Base-by-base conservation (phyloP, 148 eudicot species). In the Pharnaceum exiguum region DNA sequence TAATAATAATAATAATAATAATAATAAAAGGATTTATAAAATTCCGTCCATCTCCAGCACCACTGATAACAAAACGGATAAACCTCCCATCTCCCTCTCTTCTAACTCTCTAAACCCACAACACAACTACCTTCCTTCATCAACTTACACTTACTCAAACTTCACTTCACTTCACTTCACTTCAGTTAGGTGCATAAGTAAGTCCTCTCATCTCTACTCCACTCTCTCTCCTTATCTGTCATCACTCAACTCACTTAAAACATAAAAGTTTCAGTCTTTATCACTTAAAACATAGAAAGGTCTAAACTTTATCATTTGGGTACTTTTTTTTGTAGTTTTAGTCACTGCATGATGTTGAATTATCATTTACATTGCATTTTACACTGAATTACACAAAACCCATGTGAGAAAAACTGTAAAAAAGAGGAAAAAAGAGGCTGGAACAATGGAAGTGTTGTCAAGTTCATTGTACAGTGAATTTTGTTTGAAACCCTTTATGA, bases 401-500 rank as follows among this genome's bases (percentile, higher is more conserved):
- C 5, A 11, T 35, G n/a, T 3, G 10, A 36, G 24, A 36, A 15
- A n/a, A 9, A 31, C n/a, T n/a, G n/a, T 35, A 17, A 43, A 26
- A 12, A 17, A 64, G 45, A 32, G 25, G 19, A 3, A 38, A 28
- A 28, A 25, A 11, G 11, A 57, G 13, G 9, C 7, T 38, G 46
- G 11, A 39, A 13, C 17, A 27, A 76, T 76, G 76, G 73, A 67
- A 42, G 66, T 32, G 28, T 58, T 76, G 10, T 71, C 66, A 10
- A 59, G 43, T 46, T 28, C 51, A 46, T 63, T 58, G 5, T 50
- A 59, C 24, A 37, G 62, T 32, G 66, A 67, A 23, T 52, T 63
- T 28, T 71, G 75, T 33, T 42, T 55, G 27, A 68, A 52, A 52
- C 70, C 80, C 50, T 60, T 54, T 3, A 35, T 67, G 52, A 16